Evolutionary conservation across 148 eudicot genomes (phyloP), one percentile per base, ranked within the genome.

Genomic region (Camellia lanceoleosa): DNA sequence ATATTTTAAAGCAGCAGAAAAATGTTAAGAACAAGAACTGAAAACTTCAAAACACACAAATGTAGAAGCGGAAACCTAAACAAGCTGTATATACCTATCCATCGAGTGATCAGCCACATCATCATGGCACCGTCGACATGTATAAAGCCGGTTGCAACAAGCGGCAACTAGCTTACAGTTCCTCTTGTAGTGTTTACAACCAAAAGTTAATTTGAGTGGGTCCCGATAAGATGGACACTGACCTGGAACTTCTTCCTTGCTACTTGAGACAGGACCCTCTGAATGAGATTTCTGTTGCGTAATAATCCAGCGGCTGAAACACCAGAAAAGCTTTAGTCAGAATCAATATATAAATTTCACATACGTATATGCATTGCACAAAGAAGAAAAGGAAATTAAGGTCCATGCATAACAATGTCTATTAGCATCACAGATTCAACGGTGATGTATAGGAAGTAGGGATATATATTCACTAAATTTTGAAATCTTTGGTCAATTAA

Each of bases 81-180:
- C 42, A 56, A 66, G 52, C 55, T 5, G 15, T 43, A 67, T 65
- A 60, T 85, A 93, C 99, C 99, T 91, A 74, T 95, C 97, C 91
- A 92, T 85, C 62, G 80, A 63, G 82, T 95, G 99, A 82, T 90
- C 90, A 80, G 87, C 72, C 58, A 78, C 88, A 63, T 95, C 97
- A 78, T 95, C 99, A 86, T 95, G 99, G 83, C 99, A 95, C 44
- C 83, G 91, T 77, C 92, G 89, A 87, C 99, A 95, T 11, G 99
- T 87, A 82, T 83, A 91, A 46, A 95, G 80, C 82, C 71, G 86
- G 84, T 92, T 87, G 85, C 99, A 95, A 80, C 99, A 95, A 69
- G 93, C 83, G 79, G 97, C 86, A 64, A 93, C 82, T 79, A 95
- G 89, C 85, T 95, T 95, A 59, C 99, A 95, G 83, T 92, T 95